Evolutionary conservation across 441 rosid species (phyloP).

Genomic region (Gossypium gossypioides): DNA sequence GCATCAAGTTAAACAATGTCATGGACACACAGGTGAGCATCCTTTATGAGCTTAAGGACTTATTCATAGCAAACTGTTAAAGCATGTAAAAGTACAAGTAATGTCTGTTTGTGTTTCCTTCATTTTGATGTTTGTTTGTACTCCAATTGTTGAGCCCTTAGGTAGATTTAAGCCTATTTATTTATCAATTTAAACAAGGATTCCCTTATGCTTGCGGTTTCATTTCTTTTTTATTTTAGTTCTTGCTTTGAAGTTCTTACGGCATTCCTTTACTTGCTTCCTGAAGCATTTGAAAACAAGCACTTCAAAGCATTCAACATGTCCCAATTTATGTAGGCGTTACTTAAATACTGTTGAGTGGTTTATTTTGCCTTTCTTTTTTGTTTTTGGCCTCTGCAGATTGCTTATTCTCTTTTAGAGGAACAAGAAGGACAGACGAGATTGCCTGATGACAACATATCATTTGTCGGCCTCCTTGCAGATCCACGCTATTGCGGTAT

Average conservation of each 20-base stretch:
- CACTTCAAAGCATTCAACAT: background rate
- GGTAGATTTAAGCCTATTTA: background rate
- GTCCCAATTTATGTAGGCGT: background rate
- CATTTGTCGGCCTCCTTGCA: conserved; percentile 89
- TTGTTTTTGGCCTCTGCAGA: conserved; percentile 28
- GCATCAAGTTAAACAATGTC: conserved; percentile 72
- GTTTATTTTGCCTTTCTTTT: background rate
- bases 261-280: background rate
- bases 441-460: conserved; percentile 61
- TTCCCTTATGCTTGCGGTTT: background rate
- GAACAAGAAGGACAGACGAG: conserved; percentile 73
- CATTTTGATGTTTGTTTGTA: background rate
- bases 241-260: background rate
- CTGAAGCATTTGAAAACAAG: background rate
- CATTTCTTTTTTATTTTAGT: background rate
- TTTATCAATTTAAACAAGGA: background rate
- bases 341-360: background rate
- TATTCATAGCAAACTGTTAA: background rate
- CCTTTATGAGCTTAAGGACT: conserved; percentile 5
- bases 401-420: conserved; percentile 75
- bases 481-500: conserved; percentile 95
- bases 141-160: background rate
- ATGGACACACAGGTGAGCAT: conserved; percentile 76
- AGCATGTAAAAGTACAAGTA: background rate
- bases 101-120: background rate